Base-by-base conservation (phyloP, 2,329 filamentous ascomycete species). In the Nemania diffusa region DNA sequence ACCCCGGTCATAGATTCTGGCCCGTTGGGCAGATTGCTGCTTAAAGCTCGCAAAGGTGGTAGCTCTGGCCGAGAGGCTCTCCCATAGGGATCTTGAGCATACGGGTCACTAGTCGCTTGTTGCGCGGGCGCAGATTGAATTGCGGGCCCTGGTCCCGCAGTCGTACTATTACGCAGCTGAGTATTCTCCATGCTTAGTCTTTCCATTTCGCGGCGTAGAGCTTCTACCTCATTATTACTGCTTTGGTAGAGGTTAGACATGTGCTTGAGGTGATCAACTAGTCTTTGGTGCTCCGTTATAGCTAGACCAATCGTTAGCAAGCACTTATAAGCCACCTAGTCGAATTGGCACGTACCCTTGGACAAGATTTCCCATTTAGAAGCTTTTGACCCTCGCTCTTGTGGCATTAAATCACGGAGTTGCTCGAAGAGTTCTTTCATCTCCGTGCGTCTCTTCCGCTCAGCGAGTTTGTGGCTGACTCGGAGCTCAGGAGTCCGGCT, bases 341-440 rank as follows among this genome's bases (percentile, higher is more conserved):
- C 20, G 11, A 53, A 29, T 58, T 15, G 11, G 11, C n/a, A 77
- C 85, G 69, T 81, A 94, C 92, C 91, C 84, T 95, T 95, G 2
- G 91, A 94, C 17, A 97, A 78, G 56, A 95, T 94, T 74, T 97
- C 92, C 92, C 92, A 97, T 74, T 97, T 97, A 72, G 92, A 94
- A 0, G 92, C 92, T 78, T 96, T 97, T 26, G 91, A 91, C 1
- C 92, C 92, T 17, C 92, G 88, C 73, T 93, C 92, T 72, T 93
- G 91, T 1, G 92, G 92, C 81, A 95, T 90, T 42, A 93, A 83
- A 71, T 92, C 90, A 72, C 93, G 88, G 8, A 96, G 81, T 73
- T 93, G 90, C 71, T 96, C 92, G 75, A 96, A 96, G 0, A 96
- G 81, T 74, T 92, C 90, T 81, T 96, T 96, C 92, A 96, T 96